Evolutionary conservation across 768 basidiomycete species (phyloP), one percentile per base, ranked within the genome.

Genomic region (Suillus weaverae): DNA sequence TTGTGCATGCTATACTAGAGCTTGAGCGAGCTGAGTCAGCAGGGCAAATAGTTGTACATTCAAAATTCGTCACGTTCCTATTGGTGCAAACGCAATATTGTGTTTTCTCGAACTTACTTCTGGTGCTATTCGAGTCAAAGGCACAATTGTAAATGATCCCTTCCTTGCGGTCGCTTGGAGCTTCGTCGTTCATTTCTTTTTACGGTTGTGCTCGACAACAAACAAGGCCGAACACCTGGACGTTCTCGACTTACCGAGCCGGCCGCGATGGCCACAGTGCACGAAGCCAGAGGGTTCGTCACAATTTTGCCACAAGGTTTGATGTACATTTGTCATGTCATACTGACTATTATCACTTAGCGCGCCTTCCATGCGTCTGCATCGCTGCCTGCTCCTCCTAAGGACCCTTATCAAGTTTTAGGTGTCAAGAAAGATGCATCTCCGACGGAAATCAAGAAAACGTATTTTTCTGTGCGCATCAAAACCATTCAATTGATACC

Each of bases 371-470:
- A 97, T 79, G 81, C 89, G 8, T 88, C 94, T 32, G 71, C 81
- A 30, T 78, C 84, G 26, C 72, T 74, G 51, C 76, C 79, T 62
- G 80, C 81, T 33, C 83, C 85, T 9, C 74, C 84, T 20, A 96
- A 92, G 77, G 89, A 94, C 74, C 97, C 97, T 2, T 99, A 99
- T 77, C 78, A 90, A 36, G 89, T 94, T n/a, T 79, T 99, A 11
- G 97, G 97, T 32, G 90, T 99, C 9, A 84, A 84, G 70, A 88
- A 87, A 70, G 94, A 95, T 76, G 92, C 97, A 54, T 83, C 87
- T 26, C 76, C 88, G 33, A 86, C 90, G 26, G 95, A 99, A 69
- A 98, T 99, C 72, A 99, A 99, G 87, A 99, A 99, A 80, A 85
- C 86, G 3, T 99, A 99, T 78, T 99, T 98, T 78, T 84, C 92